These are phyloP conservation scores for Falciphora oryzae DNA, from an alignment of 2,329 filamentous ascomycete genomes.

Conservation along the genomic window DNA sequence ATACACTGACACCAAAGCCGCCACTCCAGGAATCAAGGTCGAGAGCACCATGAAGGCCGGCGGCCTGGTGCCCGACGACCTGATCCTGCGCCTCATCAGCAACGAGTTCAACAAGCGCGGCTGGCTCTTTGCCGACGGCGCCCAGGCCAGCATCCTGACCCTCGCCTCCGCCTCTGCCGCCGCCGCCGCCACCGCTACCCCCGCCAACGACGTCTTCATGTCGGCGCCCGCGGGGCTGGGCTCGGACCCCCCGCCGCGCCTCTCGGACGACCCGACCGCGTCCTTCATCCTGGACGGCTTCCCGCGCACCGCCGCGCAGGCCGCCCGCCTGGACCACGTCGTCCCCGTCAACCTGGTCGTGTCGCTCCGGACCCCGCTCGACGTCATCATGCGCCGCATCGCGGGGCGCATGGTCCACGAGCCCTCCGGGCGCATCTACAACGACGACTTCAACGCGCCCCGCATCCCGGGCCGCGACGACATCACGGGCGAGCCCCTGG, in stretches of 20 bases:
- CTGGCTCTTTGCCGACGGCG: slow-evolving; percentile 60
- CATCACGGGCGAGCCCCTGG: slow-evolving; percentile 79
- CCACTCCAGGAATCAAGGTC: slow-evolving; percentile 71
- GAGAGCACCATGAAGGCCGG: slow-evolving; percentile 84
- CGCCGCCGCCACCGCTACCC: slow-evolving; percentile 33
- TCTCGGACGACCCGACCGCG: slow-evolving; percentile 65
- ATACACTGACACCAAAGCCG: background rate
- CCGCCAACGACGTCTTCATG: slow-evolving; percentile 33
- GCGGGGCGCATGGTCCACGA: slow-evolving; percentile 90
- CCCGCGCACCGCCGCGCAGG: slow-evolving; percentile 80
- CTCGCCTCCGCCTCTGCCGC: slow-evolving; percentile 38
- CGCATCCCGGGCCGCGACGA: slow-evolving; percentile 78
- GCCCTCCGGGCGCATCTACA: slow-evolving; percentile 88
- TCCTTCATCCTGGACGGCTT: slow-evolving; percentile 97
- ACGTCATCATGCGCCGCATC: slow-evolving; percentile 85
- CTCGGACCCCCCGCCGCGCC: slow-evolving; percentile 31
- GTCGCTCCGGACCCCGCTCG: slow-evolving; percentile 75
- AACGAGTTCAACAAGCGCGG: slow-evolving; percentile 80
- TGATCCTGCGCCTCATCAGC: slow-evolving; percentile 89
- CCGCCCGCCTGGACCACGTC: slow-evolving; percentile 67
- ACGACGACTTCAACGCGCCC: slow-evolving; percentile 86
- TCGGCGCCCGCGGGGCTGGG: slow-evolving; percentile 23
- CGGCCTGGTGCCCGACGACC: slow-evolving; percentile 81
- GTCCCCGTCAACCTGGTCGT: slow-evolving; percentile 95
- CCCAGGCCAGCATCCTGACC: slow-evolving; percentile 41